phyloP scores from a whole-genome alignment of 257 asterid species.

The Salvia rosmarinus region DNA sequence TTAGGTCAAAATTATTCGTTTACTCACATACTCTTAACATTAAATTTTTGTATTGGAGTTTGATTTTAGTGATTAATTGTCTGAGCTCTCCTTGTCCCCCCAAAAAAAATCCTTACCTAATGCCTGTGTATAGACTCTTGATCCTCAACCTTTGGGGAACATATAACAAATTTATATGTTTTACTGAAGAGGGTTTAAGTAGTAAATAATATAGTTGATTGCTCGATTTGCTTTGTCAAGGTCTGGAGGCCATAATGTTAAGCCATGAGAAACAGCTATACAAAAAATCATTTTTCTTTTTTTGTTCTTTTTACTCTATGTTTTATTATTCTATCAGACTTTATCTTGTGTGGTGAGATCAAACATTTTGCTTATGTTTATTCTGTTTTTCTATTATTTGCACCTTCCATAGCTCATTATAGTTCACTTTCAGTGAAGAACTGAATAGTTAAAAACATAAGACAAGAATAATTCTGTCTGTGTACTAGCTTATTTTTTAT shows the following conservation, averaged over 20 bases:
- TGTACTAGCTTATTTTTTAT: background rate
- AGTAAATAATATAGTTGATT: background rate
- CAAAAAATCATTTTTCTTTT: background rate
- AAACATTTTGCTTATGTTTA: background rate
- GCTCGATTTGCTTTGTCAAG: background rate
- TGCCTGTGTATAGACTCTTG: too few species aligned
- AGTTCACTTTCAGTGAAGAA: background rate
- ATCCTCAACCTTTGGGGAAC: background rate
- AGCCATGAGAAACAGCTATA: slow-evolving; percentile 9
- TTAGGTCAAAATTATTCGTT: too few species aligned
- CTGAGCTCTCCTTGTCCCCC: too few species aligned
- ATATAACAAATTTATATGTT: background rate
- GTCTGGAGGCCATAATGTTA: background rate
- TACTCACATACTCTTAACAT: too few species aligned
- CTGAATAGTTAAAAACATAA: background rate
- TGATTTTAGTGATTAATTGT: too few species aligned
- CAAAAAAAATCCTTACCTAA: too few species aligned
- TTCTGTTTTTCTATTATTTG: background rate
- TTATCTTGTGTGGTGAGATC: background rate
- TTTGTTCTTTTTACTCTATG: background rate
- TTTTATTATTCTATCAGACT: background rate
- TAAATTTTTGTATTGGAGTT: too few species aligned
- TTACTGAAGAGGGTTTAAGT: background rate
- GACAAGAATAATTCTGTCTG: background rate
- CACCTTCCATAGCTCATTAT: background rate